Percentiles rank a stretch among this genome's conserved stretches.
phyloP scores from a whole-genome alignment of 495 filamentous ascomycete genomes.

The Trichoderma reesei region DNA sequence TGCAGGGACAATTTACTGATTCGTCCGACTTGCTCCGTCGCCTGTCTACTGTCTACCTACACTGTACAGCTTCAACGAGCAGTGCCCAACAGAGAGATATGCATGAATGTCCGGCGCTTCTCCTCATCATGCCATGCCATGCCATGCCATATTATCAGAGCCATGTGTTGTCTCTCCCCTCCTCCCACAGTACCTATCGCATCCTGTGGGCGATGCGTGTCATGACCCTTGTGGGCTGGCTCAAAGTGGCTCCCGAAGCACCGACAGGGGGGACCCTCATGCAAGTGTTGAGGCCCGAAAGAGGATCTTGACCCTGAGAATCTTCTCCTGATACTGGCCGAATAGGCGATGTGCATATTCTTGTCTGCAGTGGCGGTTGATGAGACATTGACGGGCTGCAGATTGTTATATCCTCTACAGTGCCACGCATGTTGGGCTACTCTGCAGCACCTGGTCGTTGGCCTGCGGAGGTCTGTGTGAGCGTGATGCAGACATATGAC shows the following conservation, averaged over 20 bases:
- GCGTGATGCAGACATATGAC: not conserved
- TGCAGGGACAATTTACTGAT: too few species aligned
- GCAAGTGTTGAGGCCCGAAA: conserved; percentile 2
- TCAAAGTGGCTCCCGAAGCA: not conserved
- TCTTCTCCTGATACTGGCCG: not conserved
- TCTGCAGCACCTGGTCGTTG: not conserved
- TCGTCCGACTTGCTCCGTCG: not conserved
- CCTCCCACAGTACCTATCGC: not conserved
- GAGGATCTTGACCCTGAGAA: not conserved
- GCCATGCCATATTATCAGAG: too few species aligned
- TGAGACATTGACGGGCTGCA: not conserved
- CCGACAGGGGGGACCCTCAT: not conserved
- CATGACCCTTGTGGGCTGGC: not conserved
- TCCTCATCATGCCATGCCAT: not conserved
- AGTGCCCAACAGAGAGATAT: not conserved
- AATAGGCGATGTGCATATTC: not conserved
- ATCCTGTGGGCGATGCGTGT: not conserved
- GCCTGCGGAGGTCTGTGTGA: not conserved
- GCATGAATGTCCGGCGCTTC: conserved; percentile 5
- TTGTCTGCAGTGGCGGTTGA: not conserved
- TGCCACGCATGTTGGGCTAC: conserved; percentile 3
- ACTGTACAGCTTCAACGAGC: too few species aligned
- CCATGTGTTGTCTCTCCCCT: not conserved
- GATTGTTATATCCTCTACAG: not conserved
- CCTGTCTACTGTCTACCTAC: too few species aligned